Evolutionary conservation across 768 basidiomycete genomes (phyloP).

Genomic region (Chalciporus chontae): DNA sequence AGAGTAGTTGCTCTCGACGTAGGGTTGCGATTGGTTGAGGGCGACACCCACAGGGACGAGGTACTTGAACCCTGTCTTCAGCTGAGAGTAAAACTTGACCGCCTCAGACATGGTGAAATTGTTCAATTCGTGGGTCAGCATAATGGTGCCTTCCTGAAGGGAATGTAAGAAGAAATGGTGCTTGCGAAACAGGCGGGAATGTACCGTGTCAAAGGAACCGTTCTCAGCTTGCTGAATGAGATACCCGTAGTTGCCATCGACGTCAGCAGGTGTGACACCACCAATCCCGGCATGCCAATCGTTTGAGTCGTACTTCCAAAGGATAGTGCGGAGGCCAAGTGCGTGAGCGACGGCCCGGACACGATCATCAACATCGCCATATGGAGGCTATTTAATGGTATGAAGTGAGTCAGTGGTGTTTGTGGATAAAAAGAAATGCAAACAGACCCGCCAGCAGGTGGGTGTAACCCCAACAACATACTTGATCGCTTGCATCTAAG

Average conservation of each 20-base stretch:
- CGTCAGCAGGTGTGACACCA: slow-evolving; percentile 39
- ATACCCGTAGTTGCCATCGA: slow-evolving; percentile 51
- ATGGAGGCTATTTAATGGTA: slow-evolving; percentile 44
- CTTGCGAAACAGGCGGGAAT: neutral
- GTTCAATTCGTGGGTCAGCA: slow-evolving; percentile 57
- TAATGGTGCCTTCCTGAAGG: slow-evolving; percentile 44
- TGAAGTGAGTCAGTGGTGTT: neutral
- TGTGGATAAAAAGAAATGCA: neutral
- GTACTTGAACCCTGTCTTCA: slow-evolving; percentile 43
- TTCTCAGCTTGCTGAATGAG: slow-evolving; percentile 47
- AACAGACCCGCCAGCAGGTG: slow-evolving; percentile 55
- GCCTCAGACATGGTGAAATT: slow-evolving; percentile 62
- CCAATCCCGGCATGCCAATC: slow-evolving; percentile 68
- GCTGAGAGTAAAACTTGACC: slow-evolving; percentile 43
- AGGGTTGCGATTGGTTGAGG: slow-evolving; percentile 49
- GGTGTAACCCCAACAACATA: slow-evolving; percentile 54
- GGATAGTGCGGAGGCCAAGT: slow-evolving; percentile 65
- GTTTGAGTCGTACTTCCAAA: slow-evolving; percentile 67
- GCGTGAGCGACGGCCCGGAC: slow-evolving; percentile 66
- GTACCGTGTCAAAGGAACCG: slow-evolving; percentile 40
- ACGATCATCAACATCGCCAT: slow-evolving; percentile 71
- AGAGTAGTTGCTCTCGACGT: slow-evolving; percentile 44
- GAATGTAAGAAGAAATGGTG: too few relatives aligned
- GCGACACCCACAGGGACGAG: slow-evolving; percentile 54
- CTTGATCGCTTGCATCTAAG: slow-evolving; percentile 49